Base-by-base conservation (phyloP, 2,329 filamentous ascomycete genomes). In the Pseudogymnoascus sp. region DNA sequence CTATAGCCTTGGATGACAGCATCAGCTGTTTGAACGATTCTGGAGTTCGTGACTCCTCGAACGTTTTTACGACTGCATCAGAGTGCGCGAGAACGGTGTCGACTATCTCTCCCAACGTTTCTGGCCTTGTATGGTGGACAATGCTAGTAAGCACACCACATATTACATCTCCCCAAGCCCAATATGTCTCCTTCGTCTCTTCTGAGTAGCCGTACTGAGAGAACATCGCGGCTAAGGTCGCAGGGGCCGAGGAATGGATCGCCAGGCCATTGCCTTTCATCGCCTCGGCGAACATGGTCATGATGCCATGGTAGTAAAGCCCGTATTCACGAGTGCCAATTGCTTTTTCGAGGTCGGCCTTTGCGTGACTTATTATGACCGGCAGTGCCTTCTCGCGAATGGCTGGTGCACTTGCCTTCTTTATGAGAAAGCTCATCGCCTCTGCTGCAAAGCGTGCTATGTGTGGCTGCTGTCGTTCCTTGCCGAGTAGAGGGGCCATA, bases 401-500 rank as follows among this genome's bases (percentile, higher is more conserved):
- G 62, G 91, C 90, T 2, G 86, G 83, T 13, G 88, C 83, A 2
- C 89, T 92, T 5, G 92, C 89, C 76, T 97, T 97, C 71, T 91
- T 89, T 17, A 99, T 82, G 17, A 99, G 79, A 71, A 97, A 99
- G 67, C 92, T 96, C 78, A 99, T 83, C 2, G 94, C 91, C 76
- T 99, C 94, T 27, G 94, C 94, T 10, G 93, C 90, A 74, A 97
- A 99, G 61, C 92, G 86, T 25, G 91, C 88, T 67, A 97, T 91
- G 74, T 96, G 92, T 13, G 87, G 84, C 66, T 93, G 94, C 66
- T 93, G 91, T 62, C 85, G 85, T 63, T 87, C 81, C 74, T 89
- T 92, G 66, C 93, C 94, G 31, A 99, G 83, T 60, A 97, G 81
- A 2, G 92, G 88, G 0, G 89, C 84, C 78, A 99, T 85, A 60